These are phyloP conservation scores for Parachaetomium inaequale DNA, from an alignment of 495 filamentous ascomycete species.

Conservation along the genomic window DNA sequence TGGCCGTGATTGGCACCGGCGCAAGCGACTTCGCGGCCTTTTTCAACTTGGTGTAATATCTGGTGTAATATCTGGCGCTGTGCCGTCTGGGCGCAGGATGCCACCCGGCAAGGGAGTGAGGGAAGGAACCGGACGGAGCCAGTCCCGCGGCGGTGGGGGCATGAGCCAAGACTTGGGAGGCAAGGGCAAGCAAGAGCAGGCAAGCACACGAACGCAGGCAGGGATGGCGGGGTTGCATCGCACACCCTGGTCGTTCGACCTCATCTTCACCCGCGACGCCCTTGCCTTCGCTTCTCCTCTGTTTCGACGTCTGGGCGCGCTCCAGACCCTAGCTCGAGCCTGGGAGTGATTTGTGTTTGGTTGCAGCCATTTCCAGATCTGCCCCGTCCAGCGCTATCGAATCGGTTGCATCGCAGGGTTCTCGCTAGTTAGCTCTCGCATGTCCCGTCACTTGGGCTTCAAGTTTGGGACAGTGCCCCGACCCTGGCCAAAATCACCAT, in stretches of 20 bases:
- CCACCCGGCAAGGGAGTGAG: slow-evolving; percentile 5
- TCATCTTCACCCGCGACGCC: not conserved
- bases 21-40: not conserved
- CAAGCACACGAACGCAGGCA: no score
- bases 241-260: not conserved
- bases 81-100: slow-evolving; percentile 6
- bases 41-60: not conserved
- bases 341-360: not conserved
- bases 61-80: not conserved
- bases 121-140: not conserved
- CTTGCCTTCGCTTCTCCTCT: not conserved
- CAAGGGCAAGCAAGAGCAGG: not conserved
- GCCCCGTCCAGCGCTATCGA: slow-evolving; percentile 9
- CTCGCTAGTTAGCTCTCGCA: no score
- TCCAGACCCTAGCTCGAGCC: not conserved
- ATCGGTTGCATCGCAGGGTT: slow-evolving; percentile 6
- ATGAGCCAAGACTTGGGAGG: not conserved
- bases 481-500: not conserved
- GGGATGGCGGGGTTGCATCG: not conserved
- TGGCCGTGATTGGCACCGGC: not conserved
- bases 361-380: slow-evolving; percentile 12
- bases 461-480: not conserved
- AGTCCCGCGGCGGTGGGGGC: slow-evolving; percentile 2
- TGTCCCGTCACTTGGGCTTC: not conserved
- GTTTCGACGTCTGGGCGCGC: not conserved